Base-by-base conservation (phyloP, 139 green algal genomes). In the Chlorella sp. region DNA sequence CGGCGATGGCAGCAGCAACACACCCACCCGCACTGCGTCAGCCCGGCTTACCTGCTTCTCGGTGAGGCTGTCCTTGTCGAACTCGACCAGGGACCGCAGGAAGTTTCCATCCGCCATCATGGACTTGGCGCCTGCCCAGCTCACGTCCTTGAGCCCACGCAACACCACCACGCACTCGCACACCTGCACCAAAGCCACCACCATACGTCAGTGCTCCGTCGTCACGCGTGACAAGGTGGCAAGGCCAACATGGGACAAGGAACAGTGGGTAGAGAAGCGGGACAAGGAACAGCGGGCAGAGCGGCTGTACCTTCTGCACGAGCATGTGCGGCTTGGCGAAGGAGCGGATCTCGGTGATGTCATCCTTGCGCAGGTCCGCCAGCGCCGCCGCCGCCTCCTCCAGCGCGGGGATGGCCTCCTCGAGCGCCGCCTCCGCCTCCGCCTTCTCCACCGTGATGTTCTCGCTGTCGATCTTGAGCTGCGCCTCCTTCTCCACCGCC, bases 81-180 rank as follows among this genome's bases (percentile, higher is more conserved):
- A 97, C 59, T 95, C 88, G 1, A 94, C 74, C 34, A 97, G 79
- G 35, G 75, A 83, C 33, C 83, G 81, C 35, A 97, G 74, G 81
- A 97, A 97, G 69, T 85, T 74, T 29, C 83, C 74, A 75, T 97
- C 89, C 23, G 89, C 80, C 90, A 97, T 95, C 90, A 97, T 95
- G 65, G 78, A 76, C 86, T 97, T 95, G 59, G 90, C 91, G 67
- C 90, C 88, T 31, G 72, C 82, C 91, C 91, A 97, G 22, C 79
- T 90, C 36, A 95, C 89, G 27, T 96, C 91, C 71, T 96, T 95
- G 24, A 94, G 69, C 67, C 83, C 85, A 31, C 86, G 79, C 70
- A 97, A 75, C 73, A 96, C 90, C 17, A 95, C 90, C 59, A 97
- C 91, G 74, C 89, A 94, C 78, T 97, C 91, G 73, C 88, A 94